Percentiles rank a stretch among this genome's conserved stretches.
phyloP scores from a whole-genome alignment of 2,329 filamentous ascomycete species.

The Scedosporium aurantiacum region DNA sequence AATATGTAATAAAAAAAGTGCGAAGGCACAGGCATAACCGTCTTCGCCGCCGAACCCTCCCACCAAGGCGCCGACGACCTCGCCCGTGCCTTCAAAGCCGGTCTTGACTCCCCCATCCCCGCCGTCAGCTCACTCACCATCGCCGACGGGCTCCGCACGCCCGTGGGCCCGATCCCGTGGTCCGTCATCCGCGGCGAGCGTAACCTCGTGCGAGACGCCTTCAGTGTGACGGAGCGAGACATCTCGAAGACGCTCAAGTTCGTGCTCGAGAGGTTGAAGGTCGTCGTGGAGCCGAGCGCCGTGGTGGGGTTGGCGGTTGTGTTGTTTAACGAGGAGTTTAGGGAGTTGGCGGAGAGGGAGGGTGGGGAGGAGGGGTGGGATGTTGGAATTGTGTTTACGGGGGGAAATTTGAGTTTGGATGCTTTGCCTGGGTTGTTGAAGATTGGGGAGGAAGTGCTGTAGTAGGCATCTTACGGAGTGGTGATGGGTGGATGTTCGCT shows the following conservation, averaged over 20 bases:
- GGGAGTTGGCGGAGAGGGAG: conserved; percentile 56
- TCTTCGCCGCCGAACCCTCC: conserved; percentile 80
- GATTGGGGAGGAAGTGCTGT: conserved; percentile 7
- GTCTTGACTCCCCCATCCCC: conserved; percentile 44
- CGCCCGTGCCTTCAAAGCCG: conserved; percentile 54
- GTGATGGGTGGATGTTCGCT: background rate
- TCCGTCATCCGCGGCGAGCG: conserved; percentile 55
- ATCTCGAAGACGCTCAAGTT: conserved; percentile 67
- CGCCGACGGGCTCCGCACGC: conserved; percentile 80
- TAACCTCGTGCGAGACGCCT: conserved; percentile 58
- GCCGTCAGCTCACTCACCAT: conserved; percentile 68
- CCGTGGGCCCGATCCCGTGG: conserved; percentile 69
- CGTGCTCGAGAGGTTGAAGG: conserved; percentile 78
- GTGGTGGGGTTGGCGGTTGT: conserved; percentile 76
- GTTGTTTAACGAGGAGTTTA: conserved; percentile 78
- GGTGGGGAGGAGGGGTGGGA: conserved; percentile 66
- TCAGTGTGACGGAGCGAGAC: conserved; percentile 68
- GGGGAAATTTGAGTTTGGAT: conserved; percentile 48
- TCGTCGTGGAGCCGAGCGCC: conserved; percentile 80
- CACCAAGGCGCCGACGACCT: conserved; percentile 80
- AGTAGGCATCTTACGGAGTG: background rate
- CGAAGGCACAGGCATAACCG: conserved; percentile 56
- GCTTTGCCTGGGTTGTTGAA: conserved; percentile 39
- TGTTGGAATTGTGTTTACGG: conserved; percentile 47
- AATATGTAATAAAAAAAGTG: conserved; percentile 27